These are phyloP conservation scores for Mayamaea pseudoterrestris DNA, from an alignment of 108 stramenopile genomes.

Conservation along the genomic window DNA sequence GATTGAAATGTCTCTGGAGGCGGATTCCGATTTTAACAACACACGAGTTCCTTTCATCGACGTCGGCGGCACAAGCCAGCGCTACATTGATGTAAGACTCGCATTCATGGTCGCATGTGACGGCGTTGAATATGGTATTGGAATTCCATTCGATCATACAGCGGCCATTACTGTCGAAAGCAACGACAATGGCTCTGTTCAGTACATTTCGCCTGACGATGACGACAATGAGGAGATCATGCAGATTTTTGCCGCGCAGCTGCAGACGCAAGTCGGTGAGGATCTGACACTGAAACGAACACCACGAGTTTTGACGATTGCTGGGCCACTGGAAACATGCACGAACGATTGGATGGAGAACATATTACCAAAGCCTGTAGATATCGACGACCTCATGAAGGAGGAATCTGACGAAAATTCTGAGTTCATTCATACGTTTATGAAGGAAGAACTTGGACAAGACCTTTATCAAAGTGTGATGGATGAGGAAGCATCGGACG, in stretches of 20 bases:
- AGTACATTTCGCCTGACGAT: slow-evolving; percentile 18
- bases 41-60: slow-evolving; percentile 25
- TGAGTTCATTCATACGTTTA: slow-evolving; percentile 25
- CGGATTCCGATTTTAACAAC: slow-evolving; percentile 22
- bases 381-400: slow-evolving; percentile 17
- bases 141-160: slow-evolving; percentile 27
- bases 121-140: slow-evolving; percentile 29
- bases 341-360: slow-evolving; percentile 21
- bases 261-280: slow-evolving; percentile 28
- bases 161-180: slow-evolving; percentile 27
- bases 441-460: slow-evolving; percentile 36
- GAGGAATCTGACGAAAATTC: slow-evolving; percentile 21
- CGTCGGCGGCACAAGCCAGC: no score
- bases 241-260: slow-evolving; percentile 39
- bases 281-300: slow-evolving; percentile 32
- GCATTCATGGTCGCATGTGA: slow-evolving; percentile 31
- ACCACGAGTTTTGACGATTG: slow-evolving; percentile 39
- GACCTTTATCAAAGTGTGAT: slow-evolving; percentile 30
- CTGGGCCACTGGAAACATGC: slow-evolving; percentile 27
- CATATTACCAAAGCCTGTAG: slow-evolving; percentile 12
- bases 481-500: slow-evolving; percentile 9
- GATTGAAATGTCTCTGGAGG: slow-evolving; percentile 22
- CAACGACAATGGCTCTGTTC: slow-evolving; percentile 10
- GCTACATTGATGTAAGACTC: slow-evolving; percentile 30
- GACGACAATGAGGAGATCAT: slow-evolving; percentile 40